phyloP scores from a whole-genome alignment of 306 rosid species.

The Dalbergia cochinchinensis region DNA sequence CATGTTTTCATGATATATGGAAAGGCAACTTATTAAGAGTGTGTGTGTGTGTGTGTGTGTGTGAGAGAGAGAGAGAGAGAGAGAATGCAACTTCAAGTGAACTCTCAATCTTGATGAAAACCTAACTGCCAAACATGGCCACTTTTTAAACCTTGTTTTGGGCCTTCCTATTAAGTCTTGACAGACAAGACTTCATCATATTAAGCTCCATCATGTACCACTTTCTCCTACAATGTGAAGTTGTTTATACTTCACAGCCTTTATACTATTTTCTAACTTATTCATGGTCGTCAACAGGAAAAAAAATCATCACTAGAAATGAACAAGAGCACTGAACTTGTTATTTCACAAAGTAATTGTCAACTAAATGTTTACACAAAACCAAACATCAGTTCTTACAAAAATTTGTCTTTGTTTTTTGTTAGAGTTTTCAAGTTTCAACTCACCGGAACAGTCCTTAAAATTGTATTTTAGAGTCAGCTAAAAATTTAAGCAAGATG shows the following conservation, averaged over 20 bases:
- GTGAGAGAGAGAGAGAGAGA: neutral
- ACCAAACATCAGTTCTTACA: slow-evolving; percentile 3
- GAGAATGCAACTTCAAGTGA: neutral
- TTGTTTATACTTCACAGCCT: neutral
- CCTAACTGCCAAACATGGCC: neutral
- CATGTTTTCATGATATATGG: slow-evolving; percentile 2
- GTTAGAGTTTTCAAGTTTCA: neutral
- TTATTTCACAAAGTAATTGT: neutral
- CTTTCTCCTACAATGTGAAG: neutral
- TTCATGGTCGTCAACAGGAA: neutral
- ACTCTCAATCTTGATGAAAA: neutral
- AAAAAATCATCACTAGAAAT: neutral
- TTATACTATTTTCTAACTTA: neutral
- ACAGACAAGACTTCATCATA: neutral
- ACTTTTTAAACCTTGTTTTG: neutral
- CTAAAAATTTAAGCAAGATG: neutral
- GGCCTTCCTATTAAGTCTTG: neutral
- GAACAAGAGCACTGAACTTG: neutral
- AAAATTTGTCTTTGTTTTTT: neutral
- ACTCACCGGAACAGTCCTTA: neutral
- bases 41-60: too few relatives aligned
- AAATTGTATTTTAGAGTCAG: neutral
- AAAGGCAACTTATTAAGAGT: neutral
- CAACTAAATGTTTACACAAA: neutral
- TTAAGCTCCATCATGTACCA: neutral